These are phyloP conservation scores for Calycina herbarum DNA, from an alignment of 2,329 filamentous ascomycete species.

Conservation along the genomic window DNA sequence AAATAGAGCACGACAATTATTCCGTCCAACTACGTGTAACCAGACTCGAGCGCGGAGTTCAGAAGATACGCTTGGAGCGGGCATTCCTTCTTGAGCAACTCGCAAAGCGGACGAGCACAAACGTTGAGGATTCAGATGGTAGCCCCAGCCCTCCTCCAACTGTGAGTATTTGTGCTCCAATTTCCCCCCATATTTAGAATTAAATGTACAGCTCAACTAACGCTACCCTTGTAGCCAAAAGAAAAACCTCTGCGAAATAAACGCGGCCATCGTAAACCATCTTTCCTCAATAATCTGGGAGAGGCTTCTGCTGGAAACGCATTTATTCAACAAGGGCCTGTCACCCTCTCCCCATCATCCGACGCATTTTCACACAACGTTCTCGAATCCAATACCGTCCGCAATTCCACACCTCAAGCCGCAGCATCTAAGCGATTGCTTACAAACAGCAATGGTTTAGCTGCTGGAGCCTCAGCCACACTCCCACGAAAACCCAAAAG, in stretches of 20 bases:
- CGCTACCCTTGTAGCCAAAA: conserved; percentile 58
- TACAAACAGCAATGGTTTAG: conserved; percentile 39
- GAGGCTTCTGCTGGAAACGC: conserved; percentile 43
- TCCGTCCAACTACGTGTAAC: conserved; percentile 75
- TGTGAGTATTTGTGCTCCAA: conserved; percentile 47
- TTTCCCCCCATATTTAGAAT: not conserved
- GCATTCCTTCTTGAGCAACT: conserved; percentile 74
- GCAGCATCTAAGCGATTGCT: conserved; percentile 24
- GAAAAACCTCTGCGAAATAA: conserved; percentile 77
- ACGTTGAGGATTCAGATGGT: conserved; percentile 76
- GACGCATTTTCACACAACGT: conserved; percentile 54
- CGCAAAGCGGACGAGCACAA: conserved; percentile 70
- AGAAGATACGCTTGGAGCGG: conserved; percentile 87
- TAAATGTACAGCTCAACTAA: conserved; percentile 26
- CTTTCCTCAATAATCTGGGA: conserved; percentile 41
- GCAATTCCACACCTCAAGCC: conserved; percentile 35
- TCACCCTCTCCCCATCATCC: conserved; percentile 50
- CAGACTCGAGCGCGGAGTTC: conserved; percentile 79
- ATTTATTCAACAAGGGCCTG: conserved; percentile 49
- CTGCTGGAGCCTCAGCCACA: conserved; percentile 9
- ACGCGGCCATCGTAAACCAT: conserved; percentile 66
- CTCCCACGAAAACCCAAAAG: conserved; percentile 24
- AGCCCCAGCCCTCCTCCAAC: conserved; percentile 79
- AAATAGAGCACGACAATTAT: conserved; percentile 91
- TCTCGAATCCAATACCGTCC: conserved; percentile 35